Conservation (phyloP, 371 early-diverging fungal genomes). For the Mucor saturninus region DNA sequence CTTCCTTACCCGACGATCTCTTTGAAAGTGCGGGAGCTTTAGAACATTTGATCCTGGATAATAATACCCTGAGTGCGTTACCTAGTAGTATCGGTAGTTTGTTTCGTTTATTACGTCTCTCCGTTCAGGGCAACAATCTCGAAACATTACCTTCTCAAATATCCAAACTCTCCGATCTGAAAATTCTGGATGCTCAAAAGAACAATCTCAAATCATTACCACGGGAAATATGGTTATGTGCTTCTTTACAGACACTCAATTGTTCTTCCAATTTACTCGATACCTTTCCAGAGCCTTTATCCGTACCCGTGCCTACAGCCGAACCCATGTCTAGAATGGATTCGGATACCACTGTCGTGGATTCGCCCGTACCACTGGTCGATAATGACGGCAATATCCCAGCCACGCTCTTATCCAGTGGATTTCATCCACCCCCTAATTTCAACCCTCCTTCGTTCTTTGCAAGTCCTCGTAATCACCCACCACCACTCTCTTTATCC, state of each 20-base stretch:
- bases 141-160: constrained; percentile 45
- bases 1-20: constrained; percentile 66
- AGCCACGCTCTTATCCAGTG: constrained; percentile 63
- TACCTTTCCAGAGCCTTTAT: constrained; percentile 39
- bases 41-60: constrained; percentile 67
- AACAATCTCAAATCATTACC: constrained; percentile 79
- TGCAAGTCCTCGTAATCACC: constrained; percentile 58
- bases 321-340: not conserved
- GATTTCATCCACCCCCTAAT: constrained; percentile 42
- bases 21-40: constrained; percentile 63
- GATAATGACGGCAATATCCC: constrained; percentile 20
- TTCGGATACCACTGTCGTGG: not conserved
- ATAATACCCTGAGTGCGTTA: constrained; percentile 74
- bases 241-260: constrained; percentile 66
- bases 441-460: constrained; percentile 60
- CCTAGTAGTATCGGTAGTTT: constrained; percentile 68
- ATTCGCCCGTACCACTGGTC: not conserved
- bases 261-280: constrained; percentile 78
- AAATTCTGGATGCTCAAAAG: constrained; percentile 42
- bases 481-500: constrained; percentile 67
- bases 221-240: constrained; percentile 83
- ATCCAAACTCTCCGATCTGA: constrained; percentile 35
- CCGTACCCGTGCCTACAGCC: not conserved
- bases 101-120: constrained; percentile 58
- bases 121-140: constrained; percentile 78